Percentiles rank a stretch among this genome's conserved stretches.
Evolutionary conservation across 2,329 filamentous ascomycete genomes (phyloP).

Genomic region (Chaetomiaceae sp.): DNA sequence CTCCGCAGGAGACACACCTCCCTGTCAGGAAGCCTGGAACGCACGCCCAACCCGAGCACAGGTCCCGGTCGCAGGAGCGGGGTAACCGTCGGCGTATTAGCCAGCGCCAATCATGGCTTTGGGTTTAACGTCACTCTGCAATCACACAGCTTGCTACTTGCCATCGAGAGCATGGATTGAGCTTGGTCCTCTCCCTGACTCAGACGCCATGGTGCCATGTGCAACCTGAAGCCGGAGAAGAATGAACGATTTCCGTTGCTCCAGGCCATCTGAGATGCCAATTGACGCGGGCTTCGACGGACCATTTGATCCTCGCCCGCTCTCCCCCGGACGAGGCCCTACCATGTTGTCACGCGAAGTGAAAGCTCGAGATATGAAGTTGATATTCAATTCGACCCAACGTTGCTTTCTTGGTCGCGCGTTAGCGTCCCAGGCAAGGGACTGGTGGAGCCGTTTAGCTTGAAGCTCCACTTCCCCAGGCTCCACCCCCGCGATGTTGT

Average conservation of each 20-base stretch:
- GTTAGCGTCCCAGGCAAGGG: slow-evolving; percentile 12
- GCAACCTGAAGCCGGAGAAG: too few relatives aligned
- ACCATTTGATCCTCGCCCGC: not conserved
- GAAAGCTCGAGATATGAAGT: not conserved
- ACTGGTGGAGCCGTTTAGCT: slow-evolving; percentile 12
- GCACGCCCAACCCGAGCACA: slow-evolving; percentile 1
- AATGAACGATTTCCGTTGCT: too few relatives aligned
- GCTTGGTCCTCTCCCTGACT: slow-evolving; percentile 15
- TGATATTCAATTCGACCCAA: slow-evolving; percentile 4
- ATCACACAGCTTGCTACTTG: slow-evolving; percentile 9
- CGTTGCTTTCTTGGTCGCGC: not conserved
- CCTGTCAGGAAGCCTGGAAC: not conserved
- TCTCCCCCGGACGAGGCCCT: too few relatives aligned
- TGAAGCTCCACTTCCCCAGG: slow-evolving; percentile 24
- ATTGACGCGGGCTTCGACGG: too few relatives aligned
- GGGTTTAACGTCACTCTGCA: slow-evolving; percentile 22
- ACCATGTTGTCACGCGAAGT: not conserved
- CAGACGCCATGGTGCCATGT: slow-evolving; percentile 13
- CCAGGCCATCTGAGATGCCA: too few relatives aligned
- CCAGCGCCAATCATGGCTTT: slow-evolving; percentile 25
- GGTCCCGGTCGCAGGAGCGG: slow-evolving; percentile 23
- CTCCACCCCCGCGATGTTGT: slow-evolving; percentile 20
- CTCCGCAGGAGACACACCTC: slow-evolving; percentile 1
- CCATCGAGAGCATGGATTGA: too few relatives aligned
- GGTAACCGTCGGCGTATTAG: slow-evolving; percentile 24